Evolutionary conservation across 2,329 filamentous ascomycete genomes (phyloP).

Genomic region (Torrubiellomyces zombiae): DNA sequence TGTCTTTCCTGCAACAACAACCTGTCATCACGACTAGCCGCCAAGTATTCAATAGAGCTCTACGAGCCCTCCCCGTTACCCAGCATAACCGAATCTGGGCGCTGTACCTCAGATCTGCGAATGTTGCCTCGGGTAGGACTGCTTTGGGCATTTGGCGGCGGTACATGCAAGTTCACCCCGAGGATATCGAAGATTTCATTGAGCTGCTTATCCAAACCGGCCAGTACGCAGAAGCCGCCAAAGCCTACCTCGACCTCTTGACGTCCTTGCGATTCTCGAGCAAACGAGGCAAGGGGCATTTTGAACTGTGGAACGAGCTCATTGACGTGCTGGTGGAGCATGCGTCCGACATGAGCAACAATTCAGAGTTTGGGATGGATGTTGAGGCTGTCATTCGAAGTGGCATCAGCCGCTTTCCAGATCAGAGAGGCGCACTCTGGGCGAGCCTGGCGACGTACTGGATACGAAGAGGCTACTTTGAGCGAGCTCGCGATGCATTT

Average conservation of each 20-base stretch:
- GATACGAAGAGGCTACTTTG: conserved; percentile 85
- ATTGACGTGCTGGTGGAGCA: conserved; percentile 85
- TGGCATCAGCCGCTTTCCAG: conserved; percentile 76
- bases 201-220: conserved; percentile 68
- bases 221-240: conserved; percentile 79
- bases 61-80: conserved; percentile 80
- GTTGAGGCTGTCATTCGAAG: conserved; percentile 87
- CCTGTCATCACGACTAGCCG: conserved; percentile 80
- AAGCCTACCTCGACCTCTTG: conserved; percentile 78
- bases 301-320: conserved; percentile 96
- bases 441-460: conserved; percentile 90
- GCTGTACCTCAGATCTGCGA: conserved; percentile 78
- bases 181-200: conserved; percentile 90
- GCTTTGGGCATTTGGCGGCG: conserved; percentile 86
- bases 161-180: conserved; percentile 94
- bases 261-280: conserved; percentile 84
- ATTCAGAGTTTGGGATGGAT: conserved; percentile 67
- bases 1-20: conserved; percentile 77
- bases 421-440: conserved; percentile 92
- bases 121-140: conserved; percentile 76
- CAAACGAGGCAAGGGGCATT: conserved; percentile 86
- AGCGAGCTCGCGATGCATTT: conserved; percentile 80
- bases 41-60: conserved; percentile 76
- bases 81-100: conserved; percentile 95
- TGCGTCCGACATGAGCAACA: conserved; percentile 69